phyloP scores from a whole-genome alignment of 1,284 basidiomycete species.

The Xanthoconium separans region DNA sequence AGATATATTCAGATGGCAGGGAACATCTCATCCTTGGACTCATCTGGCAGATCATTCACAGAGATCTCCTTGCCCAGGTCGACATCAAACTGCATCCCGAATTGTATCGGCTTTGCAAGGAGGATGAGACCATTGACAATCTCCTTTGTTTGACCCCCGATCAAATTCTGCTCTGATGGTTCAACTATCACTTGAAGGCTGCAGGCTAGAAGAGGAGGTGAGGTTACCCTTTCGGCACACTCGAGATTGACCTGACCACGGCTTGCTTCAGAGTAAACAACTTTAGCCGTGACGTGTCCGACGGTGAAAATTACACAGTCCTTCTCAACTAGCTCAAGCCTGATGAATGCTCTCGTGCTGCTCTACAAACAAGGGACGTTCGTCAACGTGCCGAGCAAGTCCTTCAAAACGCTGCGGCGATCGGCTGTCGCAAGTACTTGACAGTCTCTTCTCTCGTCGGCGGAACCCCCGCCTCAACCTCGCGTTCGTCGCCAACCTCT shows the following conservation, averaged over 20 bases:
- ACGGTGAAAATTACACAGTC: slow-evolving; percentile 97
- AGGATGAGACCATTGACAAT: slow-evolving; percentile 96
- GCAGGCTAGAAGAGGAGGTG: slow-evolving; percentile 88
- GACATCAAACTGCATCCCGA: slow-evolving; percentile 99
- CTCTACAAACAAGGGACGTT: slow-evolving; percentile 84
- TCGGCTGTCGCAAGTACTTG: slow-evolving; percentile 95
- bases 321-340: slow-evolving; percentile 95
- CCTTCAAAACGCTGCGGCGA: slow-evolving; percentile 89
- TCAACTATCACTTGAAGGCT: slow-evolving; percentile 97
- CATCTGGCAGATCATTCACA: slow-evolving; percentile 98
- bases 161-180: slow-evolving; percentile 96
- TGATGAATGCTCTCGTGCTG: slow-evolving; percentile 88
- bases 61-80: slow-evolving; percentile 91
- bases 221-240: slow-evolving; percentile 12
- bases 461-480: slow-evolving; percentile 99
- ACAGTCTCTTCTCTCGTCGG: slow-evolving; percentile 89
- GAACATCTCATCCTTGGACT: slow-evolving; percentile 98
- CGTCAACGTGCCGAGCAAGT: slow-evolving; percentile 88
- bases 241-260: slow-evolving; percentile 9
- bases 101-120: slow-evolving; percentile 92
- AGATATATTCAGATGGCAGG: slow-evolving; percentile 89
- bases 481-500: slow-evolving; percentile 97
- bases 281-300: slow-evolving; percentile 93
- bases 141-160: slow-evolving; percentile 92
- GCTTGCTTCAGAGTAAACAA: slow-evolving; percentile 77